These are phyloP conservation scores for Fagopyrum homotropicum DNA, from an alignment of 148 eudicot species.

Conservation along the genomic window DNA sequence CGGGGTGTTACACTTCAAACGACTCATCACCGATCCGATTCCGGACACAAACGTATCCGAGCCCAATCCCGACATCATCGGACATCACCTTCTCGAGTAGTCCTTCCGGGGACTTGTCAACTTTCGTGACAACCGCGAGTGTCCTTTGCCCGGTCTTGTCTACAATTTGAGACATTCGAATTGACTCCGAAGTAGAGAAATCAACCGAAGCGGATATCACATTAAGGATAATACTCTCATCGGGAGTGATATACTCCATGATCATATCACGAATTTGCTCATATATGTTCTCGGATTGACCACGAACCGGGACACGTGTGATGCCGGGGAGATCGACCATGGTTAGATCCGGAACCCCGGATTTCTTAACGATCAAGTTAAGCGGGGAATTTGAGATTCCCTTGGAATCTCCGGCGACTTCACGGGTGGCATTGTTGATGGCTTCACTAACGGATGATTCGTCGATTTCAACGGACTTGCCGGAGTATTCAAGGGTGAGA, in stretches of 20 bases:
- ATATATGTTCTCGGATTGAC: slow-evolving; percentile 22
- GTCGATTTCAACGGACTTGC: neutral
- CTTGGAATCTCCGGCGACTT: neutral
- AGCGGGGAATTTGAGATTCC: neutral
- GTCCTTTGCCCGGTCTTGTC: neutral
- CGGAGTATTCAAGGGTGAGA: neutral
- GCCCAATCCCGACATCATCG: neutral
- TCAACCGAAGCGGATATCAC: neutral
- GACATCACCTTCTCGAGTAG: neutral
- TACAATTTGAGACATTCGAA: neutral
- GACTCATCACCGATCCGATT: neutral
- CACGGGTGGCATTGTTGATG: neutral
- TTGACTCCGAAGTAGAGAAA: neutral
- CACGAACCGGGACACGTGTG: slow-evolving; percentile 23
- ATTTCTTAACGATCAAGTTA: neutral
- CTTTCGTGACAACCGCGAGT: neutral
- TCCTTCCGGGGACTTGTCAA: neutral
- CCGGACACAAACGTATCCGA: neutral
- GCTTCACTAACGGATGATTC: neutral
- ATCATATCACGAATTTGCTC: slow-evolving; percentile 16
- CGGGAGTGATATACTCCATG: neutral
- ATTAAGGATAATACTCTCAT: neutral
- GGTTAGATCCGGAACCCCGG: neutral
- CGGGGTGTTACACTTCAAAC: no score
- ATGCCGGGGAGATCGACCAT: slow-evolving; percentile 22